A percentile compares a stretch with the other conserved stretches of the same genome.
Conservation (phyloP, 345 rosid species). For the Linum lewisii region DNA sequence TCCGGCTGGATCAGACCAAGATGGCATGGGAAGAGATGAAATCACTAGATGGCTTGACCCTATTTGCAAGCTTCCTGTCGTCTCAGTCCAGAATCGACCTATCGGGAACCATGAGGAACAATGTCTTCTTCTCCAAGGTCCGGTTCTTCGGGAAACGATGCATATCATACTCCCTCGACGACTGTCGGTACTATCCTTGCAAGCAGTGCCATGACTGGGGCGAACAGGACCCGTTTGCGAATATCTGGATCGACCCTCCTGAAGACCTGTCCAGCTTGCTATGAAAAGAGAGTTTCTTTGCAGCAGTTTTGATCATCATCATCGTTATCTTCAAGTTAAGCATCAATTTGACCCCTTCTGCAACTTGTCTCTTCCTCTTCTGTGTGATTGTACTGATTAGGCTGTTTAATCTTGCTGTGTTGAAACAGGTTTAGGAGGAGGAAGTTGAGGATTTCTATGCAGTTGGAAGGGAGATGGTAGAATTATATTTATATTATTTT, state of each 20-base stretch:
- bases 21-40: slow-evolving; percentile 50
- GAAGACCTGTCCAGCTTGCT: slow-evolving; percentile 25
- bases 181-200: slow-evolving; percentile 45
- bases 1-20: slow-evolving; percentile 37
- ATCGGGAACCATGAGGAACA: slow-evolving; percentile 45
- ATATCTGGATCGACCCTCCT: slow-evolving; percentile 60
- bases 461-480: neutral
- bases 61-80: slow-evolving; percentile 55
- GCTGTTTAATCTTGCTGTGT: neutral
- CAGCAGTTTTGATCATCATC: slow-evolving; percentile 8
- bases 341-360: neutral
- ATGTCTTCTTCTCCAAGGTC: slow-evolving; percentile 57
- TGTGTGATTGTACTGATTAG: neutral
- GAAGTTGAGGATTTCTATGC: neutral
- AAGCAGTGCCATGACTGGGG: slow-evolving; percentile 58
- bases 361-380: neutral
- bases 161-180: slow-evolving; percentile 45
- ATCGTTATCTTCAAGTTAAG: slow-evolving; percentile 8
- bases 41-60: slow-evolving; percentile 45
- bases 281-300: slow-evolving; percentile 13
- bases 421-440: neutral
- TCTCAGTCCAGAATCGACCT: slow-evolving; percentile 41
- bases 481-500: too few relatives aligned
- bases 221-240: slow-evolving; percentile 47
- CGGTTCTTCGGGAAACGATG: slow-evolving; percentile 61